phyloP scores from a whole-genome alignment of 2,329 filamentous ascomycete genomes.

The Trichoderma afroharzianum region DNA sequence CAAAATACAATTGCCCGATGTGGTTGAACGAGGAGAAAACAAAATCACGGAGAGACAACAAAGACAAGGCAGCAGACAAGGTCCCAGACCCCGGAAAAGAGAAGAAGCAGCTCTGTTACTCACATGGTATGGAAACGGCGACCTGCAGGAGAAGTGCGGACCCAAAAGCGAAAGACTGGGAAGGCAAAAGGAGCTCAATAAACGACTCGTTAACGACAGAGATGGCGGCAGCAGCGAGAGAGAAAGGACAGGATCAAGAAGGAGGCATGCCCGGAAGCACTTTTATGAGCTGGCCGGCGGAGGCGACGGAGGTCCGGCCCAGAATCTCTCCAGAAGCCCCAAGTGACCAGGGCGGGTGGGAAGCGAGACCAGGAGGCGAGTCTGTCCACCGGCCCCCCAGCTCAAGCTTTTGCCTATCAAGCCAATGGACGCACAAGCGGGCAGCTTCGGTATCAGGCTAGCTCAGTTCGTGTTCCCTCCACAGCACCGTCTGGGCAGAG shows the following conservation, averaged over 20 bases:
- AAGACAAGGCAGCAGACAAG: background rate
- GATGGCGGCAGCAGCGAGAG: constrained; percentile 5
- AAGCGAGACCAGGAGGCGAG: background rate
- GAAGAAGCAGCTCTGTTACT: background rate
- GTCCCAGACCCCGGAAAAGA: background rate
- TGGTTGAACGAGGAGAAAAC: background rate
- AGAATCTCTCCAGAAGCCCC: constrained; percentile 12
- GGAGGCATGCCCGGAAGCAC: constrained; percentile 8
- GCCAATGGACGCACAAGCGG: constrained; percentile 10
- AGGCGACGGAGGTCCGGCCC: constrained; percentile 13
- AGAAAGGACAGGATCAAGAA: constrained; percentile 2
- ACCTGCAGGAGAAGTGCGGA: background rate
- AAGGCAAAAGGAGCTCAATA: constrained; percentile 1
- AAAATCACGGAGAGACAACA: background rate
- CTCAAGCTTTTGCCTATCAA: constrained; percentile 10
- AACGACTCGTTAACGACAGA: constrained; percentile 16
- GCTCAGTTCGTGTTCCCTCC: constrained; percentile 17
- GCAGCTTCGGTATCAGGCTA: constrained; percentile 17
- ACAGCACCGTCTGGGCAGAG: constrained; percentile 1
- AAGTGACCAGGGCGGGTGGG: constrained; percentile 12
- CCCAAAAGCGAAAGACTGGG: constrained; percentile 11
- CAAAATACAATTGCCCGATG: background rate
- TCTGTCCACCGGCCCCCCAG: constrained; percentile 2
- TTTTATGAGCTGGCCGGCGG: constrained; percentile 13
- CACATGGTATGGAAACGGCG: constrained; percentile 3